Evolutionary conservation across 352 stramenopile species (phyloP), one percentile per base, ranked within the genome.

Genomic region (Phytophthora sansomeana): DNA sequence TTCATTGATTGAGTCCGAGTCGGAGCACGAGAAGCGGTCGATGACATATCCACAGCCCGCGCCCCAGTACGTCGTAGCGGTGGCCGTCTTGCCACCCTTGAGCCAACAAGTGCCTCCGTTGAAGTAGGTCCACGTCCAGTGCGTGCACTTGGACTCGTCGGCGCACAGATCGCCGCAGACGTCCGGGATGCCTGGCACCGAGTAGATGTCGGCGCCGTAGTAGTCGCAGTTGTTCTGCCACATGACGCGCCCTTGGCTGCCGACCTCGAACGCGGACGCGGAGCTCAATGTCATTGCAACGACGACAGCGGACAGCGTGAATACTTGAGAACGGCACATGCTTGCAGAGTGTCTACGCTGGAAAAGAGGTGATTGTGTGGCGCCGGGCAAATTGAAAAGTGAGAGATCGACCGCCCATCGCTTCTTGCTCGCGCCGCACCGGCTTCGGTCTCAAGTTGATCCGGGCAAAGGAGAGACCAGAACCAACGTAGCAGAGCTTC

Each of bases 101-200:
- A 86, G 72, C 77, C 77, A 86, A 59, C 77, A 80, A 2, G 65
- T 77, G n/a, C 74, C 72, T 41, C 72, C 74, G 43, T 79, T 69
- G 47, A 69, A 71, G 44, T 70, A 64, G 13, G 58, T 77, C 74
- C 77, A 85, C 17, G 62, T 52, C 77, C 77, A 85, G 62, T 83
- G 77, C 16, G 72, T 72, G 66, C 77, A 85, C 14, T 62, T 6
- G 5, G 26, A 38, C 35, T 79, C 58, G 41, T 78, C 56, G 0
- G 51, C 64, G 28, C 77, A 85, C 9, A 74, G 51, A 41, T 83
- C 69, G 50, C 73, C 73, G 49, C 75, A 83, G 13, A 69, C 59
- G 16, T 77, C 63, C 13, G 75, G 68, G 62, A 79, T 78, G 26
- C 51, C 75, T 4, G 16, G 43, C 14, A 70, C 58, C 6, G 43